Percentiles rank a stretch among this genome's conserved stretches.
These are phyloP conservation scores for Abrus pulchellus DNA, from an alignment of 306 rosid genomes.

Conservation along the genomic window DNA sequence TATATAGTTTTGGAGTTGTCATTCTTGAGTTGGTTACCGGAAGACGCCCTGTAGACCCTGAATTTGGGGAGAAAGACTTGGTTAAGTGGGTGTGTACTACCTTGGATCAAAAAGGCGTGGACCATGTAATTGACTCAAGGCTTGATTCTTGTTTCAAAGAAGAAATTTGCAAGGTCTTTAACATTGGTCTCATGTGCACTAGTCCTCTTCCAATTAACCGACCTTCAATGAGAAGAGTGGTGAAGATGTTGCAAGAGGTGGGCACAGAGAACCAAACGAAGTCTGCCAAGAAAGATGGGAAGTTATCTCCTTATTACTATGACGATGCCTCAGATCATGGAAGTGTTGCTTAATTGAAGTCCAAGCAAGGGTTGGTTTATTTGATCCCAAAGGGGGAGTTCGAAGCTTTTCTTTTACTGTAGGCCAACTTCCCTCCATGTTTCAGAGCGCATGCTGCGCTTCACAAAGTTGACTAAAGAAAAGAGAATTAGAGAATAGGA, in stretches of 20 bases:
- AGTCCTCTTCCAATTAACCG: constrained; percentile 88
- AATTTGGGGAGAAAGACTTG: constrained; percentile 91
- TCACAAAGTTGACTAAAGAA: constrained; percentile 38
- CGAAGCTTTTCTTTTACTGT: constrained; percentile 41
- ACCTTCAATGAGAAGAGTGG: constrained; percentile 79
- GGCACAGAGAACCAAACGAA: constrained; percentile 56
- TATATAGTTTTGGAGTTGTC: constrained; percentile 94
- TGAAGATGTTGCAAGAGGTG: constrained; percentile 75
- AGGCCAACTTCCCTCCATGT: constrained; percentile 47
- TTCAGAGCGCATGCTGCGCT: constrained; percentile 34
- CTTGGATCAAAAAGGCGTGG: constrained; percentile 84
- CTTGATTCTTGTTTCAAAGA: constrained; percentile 84
- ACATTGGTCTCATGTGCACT: constrained; percentile 91
- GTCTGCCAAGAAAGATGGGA: constrained; percentile 62
- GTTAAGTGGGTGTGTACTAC: constrained; percentile 97
- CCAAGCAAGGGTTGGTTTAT: constrained; percentile 34
- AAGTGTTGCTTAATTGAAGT: constrained; percentile 62
- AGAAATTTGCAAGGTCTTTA: constrained; percentile 82
- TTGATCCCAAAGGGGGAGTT: constrained; percentile 39
- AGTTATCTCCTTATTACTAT: constrained; percentile 69
- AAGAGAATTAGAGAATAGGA: constrained; percentile 9
- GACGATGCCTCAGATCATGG: constrained; percentile 75
- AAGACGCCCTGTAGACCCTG: constrained; percentile 84
- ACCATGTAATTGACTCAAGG: constrained; percentile 73
- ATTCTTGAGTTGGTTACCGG: constrained; percentile 86